Conservation (phyloP, 73 alveolate species). For the Paramecium primaurelia region DNA sequence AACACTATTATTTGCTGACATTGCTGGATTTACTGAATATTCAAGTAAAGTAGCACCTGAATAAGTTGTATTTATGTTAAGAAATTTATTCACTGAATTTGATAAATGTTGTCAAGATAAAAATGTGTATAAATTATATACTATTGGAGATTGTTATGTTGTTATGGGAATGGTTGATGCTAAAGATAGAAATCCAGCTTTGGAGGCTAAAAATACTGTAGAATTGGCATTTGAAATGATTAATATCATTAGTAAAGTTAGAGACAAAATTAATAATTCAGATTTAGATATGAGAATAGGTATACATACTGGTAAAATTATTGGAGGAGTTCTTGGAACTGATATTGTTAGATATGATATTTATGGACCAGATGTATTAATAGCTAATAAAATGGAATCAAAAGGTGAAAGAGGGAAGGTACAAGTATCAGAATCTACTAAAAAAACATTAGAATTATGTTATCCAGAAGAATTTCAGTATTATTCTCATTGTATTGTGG, state of each 20-base stretch:
- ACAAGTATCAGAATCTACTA: constrained; percentile 20
- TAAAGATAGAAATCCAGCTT: constrained; percentile 47
- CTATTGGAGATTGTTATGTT: constrained; percentile 61
- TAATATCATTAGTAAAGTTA: constrained; percentile 16
- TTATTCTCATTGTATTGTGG: not conserved
- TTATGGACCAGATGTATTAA: constrained; percentile 57
- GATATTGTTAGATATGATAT: constrained; percentile 61
- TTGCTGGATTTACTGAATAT: constrained; percentile 61
- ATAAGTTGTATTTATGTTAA: constrained; percentile 51
- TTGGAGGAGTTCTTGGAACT: constrained; percentile 61
- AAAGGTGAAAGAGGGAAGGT: constrained; percentile 51
- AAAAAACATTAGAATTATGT: constrained; percentile 42
- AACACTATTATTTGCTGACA: constrained; percentile 50
- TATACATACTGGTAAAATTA: constrained; percentile 52
- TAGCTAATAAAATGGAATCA: constrained; percentile 62
- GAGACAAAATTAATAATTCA: constrained; percentile 48
- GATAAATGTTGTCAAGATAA: constrained; percentile 36
- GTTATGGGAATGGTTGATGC: constrained; percentile 60
- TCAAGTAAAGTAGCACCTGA: constrained; percentile 47
- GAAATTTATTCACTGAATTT: constrained; percentile 49
- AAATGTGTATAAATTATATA: constrained; percentile 37
- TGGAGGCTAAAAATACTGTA: constrained; percentile 45
- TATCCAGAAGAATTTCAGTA: constrained; percentile 38
- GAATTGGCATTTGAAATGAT: constrained; percentile 59
- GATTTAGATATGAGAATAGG: constrained; percentile 59